A percentile compares a stretch with the other conserved stretches of the same genome.
Evolutionary conservation across 495 filamentous ascomycete genomes (phyloP).

Genomic region (Pseudoneurospora amorphoporcata): DNA sequence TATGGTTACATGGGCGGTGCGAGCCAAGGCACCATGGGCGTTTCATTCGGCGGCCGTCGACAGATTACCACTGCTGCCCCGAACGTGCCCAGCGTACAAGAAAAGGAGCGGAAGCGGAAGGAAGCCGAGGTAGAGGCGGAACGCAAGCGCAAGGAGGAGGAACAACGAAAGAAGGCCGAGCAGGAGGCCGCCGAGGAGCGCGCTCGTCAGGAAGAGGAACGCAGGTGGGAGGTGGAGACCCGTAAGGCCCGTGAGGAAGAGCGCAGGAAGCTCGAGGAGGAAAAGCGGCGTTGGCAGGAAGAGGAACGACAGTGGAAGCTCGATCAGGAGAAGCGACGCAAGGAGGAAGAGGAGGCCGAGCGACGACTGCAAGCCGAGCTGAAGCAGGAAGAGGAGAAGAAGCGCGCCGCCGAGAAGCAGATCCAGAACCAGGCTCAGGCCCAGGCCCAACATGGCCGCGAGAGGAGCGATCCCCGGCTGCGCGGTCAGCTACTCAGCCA

Average conservation of each 20-base stretch:
- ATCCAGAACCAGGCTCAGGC: slow-evolving; percentile 54
- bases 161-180: slow-evolving; percentile 49
- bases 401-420: slow-evolving; percentile 64
- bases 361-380: slow-evolving; percentile 28
- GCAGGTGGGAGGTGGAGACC: slow-evolving; percentile 72
- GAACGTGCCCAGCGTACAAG: slow-evolving; percentile 57
- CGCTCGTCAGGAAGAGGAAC: slow-evolving; percentile 58
- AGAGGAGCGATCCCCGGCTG: slow-evolving; percentile 53
- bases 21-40: slow-evolving; percentile 88
- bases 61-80: slow-evolving; percentile 86
- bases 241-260: slow-evolving; percentile 58
- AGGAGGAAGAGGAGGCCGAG: slow-evolving; percentile 75
- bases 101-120: slow-evolving; percentile 43
- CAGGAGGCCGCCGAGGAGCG: slow-evolving; percentile 61
- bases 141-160: slow-evolving; percentile 56
- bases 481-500: slow-evolving; percentile 80
- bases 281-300: slow-evolving; percentile 73
- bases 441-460: slow-evolving; percentile 53
- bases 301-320: slow-evolving; percentile 60
- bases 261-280: slow-evolving; percentile 51
- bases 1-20: slow-evolving; percentile 99
- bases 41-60: slow-evolving; percentile 79
- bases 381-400: slow-evolving; percentile 69
- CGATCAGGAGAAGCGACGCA: slow-evolving; percentile 68
- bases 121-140: slow-evolving; percentile 48